These are phyloP conservation scores for Hymenoscyphus linearis DNA, from an alignment of 2,329 filamentous ascomycete genomes.

Conservation along the genomic window DNA sequence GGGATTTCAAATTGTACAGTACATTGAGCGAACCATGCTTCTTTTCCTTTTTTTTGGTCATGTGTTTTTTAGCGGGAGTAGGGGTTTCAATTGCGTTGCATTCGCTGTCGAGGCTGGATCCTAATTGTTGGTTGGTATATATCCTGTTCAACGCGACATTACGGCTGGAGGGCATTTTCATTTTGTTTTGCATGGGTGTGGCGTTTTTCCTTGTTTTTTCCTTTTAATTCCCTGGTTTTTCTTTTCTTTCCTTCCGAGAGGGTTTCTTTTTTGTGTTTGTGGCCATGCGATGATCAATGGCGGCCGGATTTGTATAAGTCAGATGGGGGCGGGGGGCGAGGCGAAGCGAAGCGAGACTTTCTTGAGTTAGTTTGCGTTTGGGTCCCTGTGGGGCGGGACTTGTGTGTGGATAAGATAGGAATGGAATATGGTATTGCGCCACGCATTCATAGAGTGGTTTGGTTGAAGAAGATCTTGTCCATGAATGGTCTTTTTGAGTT, in stretches of 20 bases:
- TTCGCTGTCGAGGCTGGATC: slow-evolving; percentile 5
- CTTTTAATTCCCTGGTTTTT: not conserved
- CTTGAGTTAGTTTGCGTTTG: not conserved
- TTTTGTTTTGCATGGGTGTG: not conserved
- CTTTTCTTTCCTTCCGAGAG: not conserved
- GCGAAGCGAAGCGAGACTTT: not conserved
- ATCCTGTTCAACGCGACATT: not conserved
- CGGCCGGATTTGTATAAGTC: not conserved
- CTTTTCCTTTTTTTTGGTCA: not conserved
- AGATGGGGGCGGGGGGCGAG: no score
- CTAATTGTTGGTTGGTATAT: slow-evolving; percentile 1
- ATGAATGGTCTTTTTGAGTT: no score
- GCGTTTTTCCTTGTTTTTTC: not conserved
- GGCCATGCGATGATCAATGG: not conserved
- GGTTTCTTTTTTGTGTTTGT: not conserved
- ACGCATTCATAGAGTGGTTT: no score
- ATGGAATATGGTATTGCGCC: not conserved
- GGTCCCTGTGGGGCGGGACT: not conserved
- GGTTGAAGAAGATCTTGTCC: no score
- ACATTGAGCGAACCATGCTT: not conserved
- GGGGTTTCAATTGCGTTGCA: not conserved
- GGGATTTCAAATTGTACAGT: not conserved
- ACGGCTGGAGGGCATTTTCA: not conserved
- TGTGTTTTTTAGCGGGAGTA: slow-evolving; percentile 1
- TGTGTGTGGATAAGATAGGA: not conserved